Conservation (phyloP, 208 protist species). For the Wallacemonas rigidus region DNA sequence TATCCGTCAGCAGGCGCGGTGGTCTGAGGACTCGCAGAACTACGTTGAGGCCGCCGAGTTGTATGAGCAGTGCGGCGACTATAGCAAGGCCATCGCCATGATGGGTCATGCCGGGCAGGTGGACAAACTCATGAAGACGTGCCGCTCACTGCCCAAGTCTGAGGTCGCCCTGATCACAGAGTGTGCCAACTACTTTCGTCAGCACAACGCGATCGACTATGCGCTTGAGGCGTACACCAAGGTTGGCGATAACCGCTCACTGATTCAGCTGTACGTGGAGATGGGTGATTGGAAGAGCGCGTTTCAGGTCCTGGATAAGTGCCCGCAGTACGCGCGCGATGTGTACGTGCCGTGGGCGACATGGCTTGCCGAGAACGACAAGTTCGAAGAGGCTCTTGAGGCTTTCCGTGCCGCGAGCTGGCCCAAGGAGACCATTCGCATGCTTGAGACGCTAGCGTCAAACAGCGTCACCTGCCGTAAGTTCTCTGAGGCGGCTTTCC, state of each 20-base stretch:
- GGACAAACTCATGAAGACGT: constrained; percentile 89
- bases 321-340: constrained; percentile 81
- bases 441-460: constrained; percentile 92
- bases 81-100: constrained; percentile 84
- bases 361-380: constrained; percentile 95
- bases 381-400: constrained; percentile 95
- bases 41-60: constrained; percentile 85
- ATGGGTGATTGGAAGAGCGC: constrained; percentile 90
- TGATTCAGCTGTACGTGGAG: constrained; percentile 92
- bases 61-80: constrained; percentile 90
- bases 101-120: constrained; percentile 84
- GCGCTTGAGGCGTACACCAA: constrained; percentile 93
- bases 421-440: constrained; percentile 86
- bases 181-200: constrained; percentile 87
- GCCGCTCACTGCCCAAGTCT: constrained; percentile 77
- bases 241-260: constrained; percentile 81
- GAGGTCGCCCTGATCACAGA: constrained; percentile 83
- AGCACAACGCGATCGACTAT: constrained; percentile 71
- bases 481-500: constrained; percentile 92
- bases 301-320: constrained; percentile 83
- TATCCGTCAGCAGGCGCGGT: constrained; percentile 91
- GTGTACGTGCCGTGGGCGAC: constrained; percentile 97
- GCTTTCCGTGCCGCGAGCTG: constrained; percentile 91
- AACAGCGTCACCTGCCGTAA: constrained; percentile 93
- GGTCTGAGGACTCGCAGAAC: constrained; percentile 93